Percentiles rank a stretch among this genome's conserved stretches.
These are phyloP conservation scores for Zygosaccharomyces pseudobailii DNA, from an alignment of 1,139 yeast genomes.

Conservation along the genomic window DNA sequence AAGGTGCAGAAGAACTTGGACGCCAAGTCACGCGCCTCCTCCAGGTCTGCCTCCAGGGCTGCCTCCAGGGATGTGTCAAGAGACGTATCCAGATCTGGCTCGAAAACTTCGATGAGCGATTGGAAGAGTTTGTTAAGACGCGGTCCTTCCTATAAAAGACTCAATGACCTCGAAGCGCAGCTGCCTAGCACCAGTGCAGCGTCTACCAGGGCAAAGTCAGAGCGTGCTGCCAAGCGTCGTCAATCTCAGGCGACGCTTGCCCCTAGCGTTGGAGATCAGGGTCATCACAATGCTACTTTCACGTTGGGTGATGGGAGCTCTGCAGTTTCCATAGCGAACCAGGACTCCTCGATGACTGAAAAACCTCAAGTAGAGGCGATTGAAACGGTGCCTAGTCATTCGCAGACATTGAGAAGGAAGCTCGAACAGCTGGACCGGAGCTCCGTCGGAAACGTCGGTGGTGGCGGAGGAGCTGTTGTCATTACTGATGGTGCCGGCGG, in stretches of 20 bases:
- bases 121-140: constrained; percentile 11
- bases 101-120: constrained; percentile 12
- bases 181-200: constrained; percentile 1
- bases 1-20: constrained; percentile 14
- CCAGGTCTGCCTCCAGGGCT: constrained; percentile 2
- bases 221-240: neutral
- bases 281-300: constrained; percentile 8
- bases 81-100: constrained; percentile 13
- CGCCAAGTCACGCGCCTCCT: constrained; percentile 13
- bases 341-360: neutral
- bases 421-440: no score
- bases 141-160: constrained; percentile 9
- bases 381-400: no score
- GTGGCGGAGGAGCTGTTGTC: neutral
- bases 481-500: neutral
- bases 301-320: constrained; percentile 11
- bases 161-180: constrained; percentile 14
- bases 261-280: neutral
- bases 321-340: constrained; percentile 7
- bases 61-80: constrained; percentile 3
- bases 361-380: neutral
- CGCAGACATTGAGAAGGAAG: no score
- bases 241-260: neutral
- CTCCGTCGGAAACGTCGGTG: neutral
- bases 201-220: constrained; percentile 1